Base-by-base conservation (phyloP, 495 filamentous ascomycete species). In the Penicillium canescens region DNA sequence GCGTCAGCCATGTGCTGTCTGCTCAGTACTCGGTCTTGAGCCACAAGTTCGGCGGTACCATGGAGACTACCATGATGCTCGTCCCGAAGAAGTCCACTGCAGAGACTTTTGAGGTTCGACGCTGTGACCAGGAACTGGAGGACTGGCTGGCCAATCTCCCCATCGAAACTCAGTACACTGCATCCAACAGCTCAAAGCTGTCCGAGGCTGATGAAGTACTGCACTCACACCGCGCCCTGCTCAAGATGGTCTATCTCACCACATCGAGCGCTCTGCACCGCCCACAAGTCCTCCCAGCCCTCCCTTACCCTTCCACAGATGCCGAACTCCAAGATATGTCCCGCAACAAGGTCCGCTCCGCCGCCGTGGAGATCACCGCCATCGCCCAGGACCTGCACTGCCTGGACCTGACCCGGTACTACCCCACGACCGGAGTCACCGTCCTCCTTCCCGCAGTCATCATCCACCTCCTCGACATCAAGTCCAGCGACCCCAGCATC, bases 1-100 rank as follows among this genome's bases (percentile, higher is more conserved):
- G 85, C 67, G 88, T 96, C 69, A 89, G 86, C 68, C 85, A 89
- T 62, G 90, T 96, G 47, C 76, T 96, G 35, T 83, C 84, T 18
- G 84, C 88, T 13, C 92, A 96, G 62, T 96, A 96, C 66, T 93
- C 89, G n/a, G 89, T 94, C 7, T 72, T 94, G 33, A 90, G 90
- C 61, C 83, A 89, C 55, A 83, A 88, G 56, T 90, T 91, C 63
- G 82, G 86, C 35, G 86, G 87, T 35, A 89, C 78, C 12, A 90
- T 87, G 28, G 80, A 84, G 53, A 91, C 87, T 10, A 94, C 88
- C 16, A 90, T 92, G 84, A 92, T 96, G 90, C 76, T 96, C 24
- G 82, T 94, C 7, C 91, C 91, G 3, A 90, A 90, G 68, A 95
- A 93, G 68, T 85, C 86, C 45, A 82, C 89, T 8, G 84, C 88